Evolutionary conservation across 208 protist genomes (phyloP), one percentile per base, ranked within the genome.

Genomic region (Trypanosoma vivax): DNA sequence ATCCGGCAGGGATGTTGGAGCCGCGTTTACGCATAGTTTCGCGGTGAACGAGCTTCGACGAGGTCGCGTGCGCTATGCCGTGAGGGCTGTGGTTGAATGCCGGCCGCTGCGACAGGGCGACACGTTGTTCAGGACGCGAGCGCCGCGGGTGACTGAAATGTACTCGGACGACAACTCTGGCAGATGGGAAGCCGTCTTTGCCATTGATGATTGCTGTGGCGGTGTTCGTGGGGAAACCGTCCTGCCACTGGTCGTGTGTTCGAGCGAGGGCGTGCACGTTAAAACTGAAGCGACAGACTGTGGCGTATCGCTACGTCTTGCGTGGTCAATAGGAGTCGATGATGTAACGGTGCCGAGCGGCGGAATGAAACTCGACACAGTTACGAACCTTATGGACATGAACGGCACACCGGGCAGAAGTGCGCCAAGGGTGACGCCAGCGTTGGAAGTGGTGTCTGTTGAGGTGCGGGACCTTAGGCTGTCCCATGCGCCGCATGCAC

Each of bases 391-490:
- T 13, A 37, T 37, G 7, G 33, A 7, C 33, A 13, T 37, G 7
- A 37, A 13, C 33, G 33, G 13, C 13, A 13, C 33, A n/a, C 10
- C 10, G 33, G 7, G 33, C 33, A 13, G 10, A 37, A 37, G 33
- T 37, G 10, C 33, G 33, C 13, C 33, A 43, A 19, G 23, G 6
- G 39, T 24, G 19, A 9, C 49, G 13, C 47, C 57, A 16, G 19
- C 28, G 21, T 63, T 46, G 57, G 10, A 39, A 19, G 29, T 63
- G n/a, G 30, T 19, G 16, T 34, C 28, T 43, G 29, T 65, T 47
- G 59, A 65, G 14, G 41, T 50, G 33, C 9, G n/a, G 11, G 24
- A 57, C 5, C 2, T 65, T n/a, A n/a, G n/a, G n/a, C n/a, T n/a
- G 19, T 42, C 39, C 3, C 24, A 58, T 11, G 33, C 51, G 28